A percentile compares a stretch with the other conserved stretches of the same genome.
Evolutionary conservation across 148 eudicot genomes (phyloP).

Genomic region (Cornus suecica): DNA sequence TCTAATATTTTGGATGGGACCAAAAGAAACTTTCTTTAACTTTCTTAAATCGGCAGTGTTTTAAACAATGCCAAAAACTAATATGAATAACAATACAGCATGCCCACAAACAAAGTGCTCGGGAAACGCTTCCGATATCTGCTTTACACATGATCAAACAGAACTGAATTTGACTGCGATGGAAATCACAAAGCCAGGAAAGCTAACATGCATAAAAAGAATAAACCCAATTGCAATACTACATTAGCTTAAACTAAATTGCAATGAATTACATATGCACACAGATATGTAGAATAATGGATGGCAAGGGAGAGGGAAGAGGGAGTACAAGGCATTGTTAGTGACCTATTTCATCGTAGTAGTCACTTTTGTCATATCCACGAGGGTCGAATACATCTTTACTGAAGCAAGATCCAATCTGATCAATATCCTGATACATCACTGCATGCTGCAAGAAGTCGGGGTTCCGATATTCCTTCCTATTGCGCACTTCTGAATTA

Average conservation of each 20-base stretch:
- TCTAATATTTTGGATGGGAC: background rate
- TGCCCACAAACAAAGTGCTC: too few species aligned
- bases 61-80: background rate
- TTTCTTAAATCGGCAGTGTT: background rate
- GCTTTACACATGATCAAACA: background rate
- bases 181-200: background rate
- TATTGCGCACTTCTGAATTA: constrained; percentile 91
- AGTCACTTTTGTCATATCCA: constrained; percentile 91
- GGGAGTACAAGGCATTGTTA: constrained; percentile 1
- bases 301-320: background rate
- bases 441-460: constrained; percentile 97
- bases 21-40: background rate
- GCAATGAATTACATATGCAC: background rate
- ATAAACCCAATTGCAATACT: background rate
- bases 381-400: constrained; percentile 97
- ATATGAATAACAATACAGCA: background rate
- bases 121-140: background rate
- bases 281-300: background rate
- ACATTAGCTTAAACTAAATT: background rate
- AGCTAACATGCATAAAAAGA: background rate
- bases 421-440: constrained; percentile 92
- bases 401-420: constrained; percentile 88
- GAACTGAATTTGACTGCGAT: background rate
- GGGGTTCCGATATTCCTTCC: constrained; percentile 94
- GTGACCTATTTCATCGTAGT: constrained; percentile 79